phyloP scores from a whole-genome alignment of 768 basidiomycete species.

The Agaricus subrufescens region DNA sequence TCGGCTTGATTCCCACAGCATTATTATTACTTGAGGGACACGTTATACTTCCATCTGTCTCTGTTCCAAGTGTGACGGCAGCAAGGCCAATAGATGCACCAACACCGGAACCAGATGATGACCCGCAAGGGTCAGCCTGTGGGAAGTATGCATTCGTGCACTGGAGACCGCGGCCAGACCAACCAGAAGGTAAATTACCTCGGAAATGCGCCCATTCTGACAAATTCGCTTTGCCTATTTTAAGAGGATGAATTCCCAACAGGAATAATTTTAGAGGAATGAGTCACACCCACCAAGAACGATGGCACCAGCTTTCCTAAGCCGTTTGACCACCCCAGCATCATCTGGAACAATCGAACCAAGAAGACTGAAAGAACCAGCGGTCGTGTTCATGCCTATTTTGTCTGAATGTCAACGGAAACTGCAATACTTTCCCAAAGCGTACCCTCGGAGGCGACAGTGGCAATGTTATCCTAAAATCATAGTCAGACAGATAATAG shows the following conservation, averaged over 20 bases:
- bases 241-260: background rate
- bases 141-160: slow-evolving; percentile 45
- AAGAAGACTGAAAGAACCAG: slow-evolving; percentile 38
- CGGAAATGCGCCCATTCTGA: slow-evolving; percentile 51
- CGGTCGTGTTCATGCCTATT: slow-evolving; percentile 42
- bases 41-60: slow-evolving; percentile 52
- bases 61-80: slow-evolving; percentile 43
- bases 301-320: slow-evolving; percentile 39
- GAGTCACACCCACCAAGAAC: slow-evolving; percentile 29
- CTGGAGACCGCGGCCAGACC: slow-evolving; percentile 57
- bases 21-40: slow-evolving; percentile 51
- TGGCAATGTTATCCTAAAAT: slow-evolving; percentile 43
- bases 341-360: slow-evolving; percentile 41
- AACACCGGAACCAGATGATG: slow-evolving; percentile 56
- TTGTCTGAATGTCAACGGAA: background rate
- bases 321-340: slow-evolving; percentile 38
- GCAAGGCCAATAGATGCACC: slow-evolving; percentile 47
- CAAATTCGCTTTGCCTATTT: slow-evolving; percentile 48
- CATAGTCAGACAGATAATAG: background rate
- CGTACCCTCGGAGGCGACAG: slow-evolving; percentile 37
- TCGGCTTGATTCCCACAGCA: slow-evolving; percentile 56
- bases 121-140: slow-evolving; percentile 50
- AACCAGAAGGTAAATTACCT: slow-evolving; percentile 43
- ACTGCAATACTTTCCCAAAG: background rate
- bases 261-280: background rate